Evolutionary conservation across 345 rosid genomes (phyloP), one percentile per base, ranked within the genome.

Genomic region (Populus deltoides): DNA sequence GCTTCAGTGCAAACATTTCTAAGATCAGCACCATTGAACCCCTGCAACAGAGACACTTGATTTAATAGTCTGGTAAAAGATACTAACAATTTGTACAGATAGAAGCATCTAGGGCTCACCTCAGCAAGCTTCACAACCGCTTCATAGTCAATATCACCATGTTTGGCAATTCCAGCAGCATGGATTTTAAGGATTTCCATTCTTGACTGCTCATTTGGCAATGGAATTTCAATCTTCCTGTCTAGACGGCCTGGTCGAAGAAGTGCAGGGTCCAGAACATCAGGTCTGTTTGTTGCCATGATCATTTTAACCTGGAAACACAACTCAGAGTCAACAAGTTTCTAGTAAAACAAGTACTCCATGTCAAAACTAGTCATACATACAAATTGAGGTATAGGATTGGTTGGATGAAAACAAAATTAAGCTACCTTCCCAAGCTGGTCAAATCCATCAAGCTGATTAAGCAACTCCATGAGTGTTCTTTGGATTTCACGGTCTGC

Each of bases 401-500:
- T 43, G 4, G 12, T 36, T 22, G 2, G 47, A 70, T 12, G 1
- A 24, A 70, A 70, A 39, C 6, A 67, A 36, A 10, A 1, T 24
- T 18, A 65, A n/a, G 36, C 8, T 89, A 96, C 99, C 97, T 96
- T 96, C 57, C 99, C 98, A 24, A 96, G 97, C 81, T 89, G 92
- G 84, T 96, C 99, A 87, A 96, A 96, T 59, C 99, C 99, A 89
- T 96, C 99, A 73, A 96, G 97, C 87, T 96, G 98, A 84, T 96
- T 96, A 68, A 96, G 99, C 65, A 96, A 86, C 87, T 96, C 99
- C 98, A 96, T 93, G 3, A 96, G 85, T 38, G 99, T 96, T 88
- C 99, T 91, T 80, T 96, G 99, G 77, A 93, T 93, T 90, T 96
- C 99, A 86, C 99, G 97, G 74, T 96, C 99, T 75, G 98, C 99